A percentile compares a stretch with the other conserved stretches of the same genome.
Evolutionary conservation across 495 filamentous ascomycete species (phyloP).

Genomic region (Trichoderma gamsii): DNA sequence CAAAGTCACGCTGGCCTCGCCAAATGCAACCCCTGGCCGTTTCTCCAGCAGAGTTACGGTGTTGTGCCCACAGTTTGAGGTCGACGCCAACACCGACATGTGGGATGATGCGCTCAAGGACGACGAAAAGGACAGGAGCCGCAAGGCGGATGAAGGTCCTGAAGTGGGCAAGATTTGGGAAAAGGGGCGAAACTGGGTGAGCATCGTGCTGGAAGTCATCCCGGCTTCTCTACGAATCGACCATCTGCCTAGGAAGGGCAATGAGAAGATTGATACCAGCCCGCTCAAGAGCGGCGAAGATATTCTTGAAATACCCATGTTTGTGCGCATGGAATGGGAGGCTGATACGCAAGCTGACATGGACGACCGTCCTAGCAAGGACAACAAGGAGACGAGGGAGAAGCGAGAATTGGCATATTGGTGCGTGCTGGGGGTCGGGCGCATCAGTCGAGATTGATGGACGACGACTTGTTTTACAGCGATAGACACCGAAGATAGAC

Average conservation of each 20-base stretch:
- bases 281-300: slow-evolving; percentile 68
- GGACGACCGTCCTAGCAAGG: slow-evolving; percentile 24
- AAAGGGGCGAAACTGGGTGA: slow-evolving; percentile 88
- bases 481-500: slow-evolving; percentile 14
- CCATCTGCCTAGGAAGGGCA: slow-evolving; percentile 21
- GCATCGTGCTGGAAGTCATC: slow-evolving; percentile 83
- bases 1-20: slow-evolving; percentile 80
- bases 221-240: slow-evolving; percentile 52
- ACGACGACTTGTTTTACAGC: not conserved
- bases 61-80: slow-evolving; percentile 87
- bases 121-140: slow-evolving; percentile 33
- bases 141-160: slow-evolving; percentile 48
- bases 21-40: slow-evolving; percentile 69
- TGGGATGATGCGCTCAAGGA: slow-evolving; percentile 84
- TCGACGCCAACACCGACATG: slow-evolving; percentile 90
- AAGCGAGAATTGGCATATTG: slow-evolving; percentile 86
- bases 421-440: slow-evolving; percentile 85
- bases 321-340: slow-evolving; percentile 90
- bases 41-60: slow-evolving; percentile 80
- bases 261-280: slow-evolving; percentile 25
- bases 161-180: slow-evolving; percentile 96
- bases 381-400: slow-evolving; percentile 41
- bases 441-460: slow-evolving; percentile 47
- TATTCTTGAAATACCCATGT: slow-evolving; percentile 90
- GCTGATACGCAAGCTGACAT: slow-evolving; percentile 62